Conservation (phyloP, 306 rosid genomes). For the Hippophae tibetana region DNA sequence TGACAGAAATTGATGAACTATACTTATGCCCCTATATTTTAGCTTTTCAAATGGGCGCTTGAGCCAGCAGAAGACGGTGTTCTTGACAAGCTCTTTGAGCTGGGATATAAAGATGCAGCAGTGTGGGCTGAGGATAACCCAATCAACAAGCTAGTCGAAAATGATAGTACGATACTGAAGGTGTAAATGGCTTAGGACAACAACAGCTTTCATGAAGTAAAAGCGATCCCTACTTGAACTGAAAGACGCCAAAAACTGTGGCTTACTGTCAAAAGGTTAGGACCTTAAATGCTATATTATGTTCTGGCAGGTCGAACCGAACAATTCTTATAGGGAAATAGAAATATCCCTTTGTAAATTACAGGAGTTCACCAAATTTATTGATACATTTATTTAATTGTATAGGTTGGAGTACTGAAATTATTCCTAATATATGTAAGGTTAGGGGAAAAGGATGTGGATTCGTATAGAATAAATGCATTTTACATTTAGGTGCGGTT, state of each 20-base stretch:
- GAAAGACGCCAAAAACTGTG: conserved; percentile 9
- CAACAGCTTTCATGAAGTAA: conserved; percentile 4
- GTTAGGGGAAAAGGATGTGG: no score
- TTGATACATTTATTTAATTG: no score
- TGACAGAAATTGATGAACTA: conserved; percentile 1
- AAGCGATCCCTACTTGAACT: not conserved
- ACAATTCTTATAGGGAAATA: no score
- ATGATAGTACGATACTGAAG: conserved; percentile 18
- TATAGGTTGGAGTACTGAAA: no score
- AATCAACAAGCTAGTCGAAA: conserved; percentile 45
- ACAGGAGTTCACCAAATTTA: no score
- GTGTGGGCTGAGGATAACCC: conserved; percentile 84
- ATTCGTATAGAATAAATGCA: no score
- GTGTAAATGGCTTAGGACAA: conserved; percentile 21
- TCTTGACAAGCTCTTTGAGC: conserved; percentile 70
- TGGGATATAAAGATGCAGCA: conserved; percentile 79
- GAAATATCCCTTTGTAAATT: no score
- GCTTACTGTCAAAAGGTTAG: not conserved
- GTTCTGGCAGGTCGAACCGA: no score
- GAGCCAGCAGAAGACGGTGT: conserved; percentile 77
- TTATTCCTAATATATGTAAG: no score
- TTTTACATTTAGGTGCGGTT: no score
- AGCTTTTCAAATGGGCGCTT: conserved; percentile 63
- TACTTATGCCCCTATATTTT: conserved; percentile 1
- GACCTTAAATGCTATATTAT: no score